Conservation (phyloP, 306 rosid genomes). For the Pachyrhizus erosus region DNA sequence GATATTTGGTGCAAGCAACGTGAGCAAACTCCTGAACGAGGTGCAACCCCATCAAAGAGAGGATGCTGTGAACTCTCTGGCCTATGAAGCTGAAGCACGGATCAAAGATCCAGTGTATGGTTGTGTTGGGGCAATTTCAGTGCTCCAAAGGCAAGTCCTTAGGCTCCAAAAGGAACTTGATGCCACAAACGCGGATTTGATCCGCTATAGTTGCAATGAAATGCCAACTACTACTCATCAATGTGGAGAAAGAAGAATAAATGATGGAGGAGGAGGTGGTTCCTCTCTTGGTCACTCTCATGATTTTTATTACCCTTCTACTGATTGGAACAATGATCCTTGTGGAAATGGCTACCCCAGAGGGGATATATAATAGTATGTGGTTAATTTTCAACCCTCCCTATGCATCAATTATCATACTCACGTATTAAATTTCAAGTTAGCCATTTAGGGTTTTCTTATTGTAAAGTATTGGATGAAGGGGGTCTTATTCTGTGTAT, state of each 20-base stretch:
- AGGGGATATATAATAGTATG: conserved; percentile 38
- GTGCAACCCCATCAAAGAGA: conserved; percentile 84
- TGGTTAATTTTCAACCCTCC: conserved; percentile 31
- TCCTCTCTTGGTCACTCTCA: conserved; percentile 45
- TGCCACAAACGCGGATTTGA: conserved; percentile 74
- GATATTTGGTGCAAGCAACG: conserved; percentile 94
- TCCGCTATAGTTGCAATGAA: conserved; percentile 60
- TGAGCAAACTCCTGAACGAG: conserved; percentile 80
- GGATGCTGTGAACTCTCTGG: conserved; percentile 86
- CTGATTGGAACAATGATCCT: conserved; percentile 46
- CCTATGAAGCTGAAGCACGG: conserved; percentile 94
- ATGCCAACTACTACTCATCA: conserved; percentile 31
- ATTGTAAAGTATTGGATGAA: conserved; percentile 22
- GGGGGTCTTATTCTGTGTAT: background rate
- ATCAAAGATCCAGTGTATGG: conserved; percentile 94
- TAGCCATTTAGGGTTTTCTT: conserved; percentile 38
- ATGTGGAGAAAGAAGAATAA: conserved; percentile 37
- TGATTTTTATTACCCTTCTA: conserved; percentile 47
- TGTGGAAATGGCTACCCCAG: conserved; percentile 45
- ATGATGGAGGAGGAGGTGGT: conserved; percentile 37
- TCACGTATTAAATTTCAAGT: background rate
- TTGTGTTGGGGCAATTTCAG: conserved; percentile 86
- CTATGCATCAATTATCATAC: conserved; percentile 17
- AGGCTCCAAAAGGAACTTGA: conserved; percentile 90
- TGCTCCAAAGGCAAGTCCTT: conserved; percentile 78